These are phyloP conservation scores for Closterium sp. DNA, from an alignment of 139 green algal species.

Conservation along the genomic window DNA sequence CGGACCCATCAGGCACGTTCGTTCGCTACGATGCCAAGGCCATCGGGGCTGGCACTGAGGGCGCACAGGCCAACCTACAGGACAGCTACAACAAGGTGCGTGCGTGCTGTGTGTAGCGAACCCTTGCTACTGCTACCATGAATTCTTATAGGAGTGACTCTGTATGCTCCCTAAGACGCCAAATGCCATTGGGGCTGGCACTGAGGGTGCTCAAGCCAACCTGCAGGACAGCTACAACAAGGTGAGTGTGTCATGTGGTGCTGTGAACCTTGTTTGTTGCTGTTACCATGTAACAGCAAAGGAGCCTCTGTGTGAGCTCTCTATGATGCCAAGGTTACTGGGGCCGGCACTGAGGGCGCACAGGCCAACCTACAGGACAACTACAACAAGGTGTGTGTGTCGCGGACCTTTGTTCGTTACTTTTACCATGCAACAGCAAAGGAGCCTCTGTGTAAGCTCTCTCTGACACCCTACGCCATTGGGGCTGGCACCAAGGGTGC, in stretches of 20 bases:
- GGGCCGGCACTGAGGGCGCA: slow-evolving; percentile 82
- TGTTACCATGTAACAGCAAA: too few relatives aligned
- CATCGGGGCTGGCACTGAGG: slow-evolving; percentile 89
- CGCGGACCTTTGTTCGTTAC: too few relatives aligned
- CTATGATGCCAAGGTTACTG: slow-evolving; percentile 93
- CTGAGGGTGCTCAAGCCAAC: slow-evolving; percentile 86
- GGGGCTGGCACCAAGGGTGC: slow-evolving; percentile 78
- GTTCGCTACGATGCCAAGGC: slow-evolving; percentile 88
- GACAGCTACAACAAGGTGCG: slow-evolving; percentile 57
- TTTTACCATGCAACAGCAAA: too few relatives aligned
- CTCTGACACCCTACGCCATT: too few relatives aligned
- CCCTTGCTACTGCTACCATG: too few relatives aligned
- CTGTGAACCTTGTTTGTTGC: too few relatives aligned
- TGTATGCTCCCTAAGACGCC: too few relatives aligned
- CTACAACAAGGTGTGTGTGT: slow-evolving; percentile 55
- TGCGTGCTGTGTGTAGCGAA: too few relatives aligned
- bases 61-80: slow-evolving; percentile 81
- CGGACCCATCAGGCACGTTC: slow-evolving; percentile 93
- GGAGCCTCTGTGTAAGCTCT: too few relatives aligned
- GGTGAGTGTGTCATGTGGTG: not conserved
- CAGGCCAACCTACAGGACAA: slow-evolving; percentile 64
- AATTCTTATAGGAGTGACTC: too few relatives aligned
- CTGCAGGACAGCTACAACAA: slow-evolving; percentile 67
- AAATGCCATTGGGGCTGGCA: slow-evolving; percentile 41
- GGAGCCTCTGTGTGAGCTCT: too few relatives aligned